Base-by-base conservation (phyloP, 169 alveolate species). In the Plasmodium gonderi region DNA sequence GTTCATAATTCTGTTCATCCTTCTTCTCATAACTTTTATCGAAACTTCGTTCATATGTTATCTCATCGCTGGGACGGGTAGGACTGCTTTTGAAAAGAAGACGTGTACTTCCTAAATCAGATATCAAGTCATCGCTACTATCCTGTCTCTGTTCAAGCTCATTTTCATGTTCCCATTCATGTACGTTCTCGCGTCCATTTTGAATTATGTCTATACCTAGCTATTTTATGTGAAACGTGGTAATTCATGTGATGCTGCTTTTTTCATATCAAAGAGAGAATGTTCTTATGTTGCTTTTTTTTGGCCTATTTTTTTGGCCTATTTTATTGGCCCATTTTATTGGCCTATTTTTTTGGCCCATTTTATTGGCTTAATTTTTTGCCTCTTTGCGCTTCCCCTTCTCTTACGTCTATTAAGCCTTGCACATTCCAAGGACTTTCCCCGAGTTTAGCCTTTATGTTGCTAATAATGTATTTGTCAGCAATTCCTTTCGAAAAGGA, bases 381-480 rank as follows among this genome's bases (percentile, higher is more conserved):
- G 17, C 36, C 72, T 11, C 5, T 47, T 31, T 6, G 14, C 0
- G 44, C 20, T 51, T 33, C 6, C 65, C 38, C 33, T 49, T n/a
- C 54, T 74, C 42, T 83, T 83, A 83, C 92, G 65, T 83, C 76
- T 69, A 83, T 83, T 76, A 83, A 83, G 8, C 65, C 42, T 36
- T 83, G 78, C 14, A 83, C 65, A 51, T 83, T 83, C 92, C 92
- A 83, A 14, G 92, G 92, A 4, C 92, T 49, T 6, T 60, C 78
- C 8, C 92, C 92, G 23, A 83, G 92, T n/a, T 83, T 83, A 14
- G 33, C 92, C 26, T 83, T 51, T 20, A 83, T 83, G n/a, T 83
- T 47, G 26, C 47, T 17, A 69, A 83, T 69, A n/a, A 83, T 74
- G 5, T 69, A 69, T 38, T 69, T 47, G 29, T 83, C 92, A 60